Conservation (phyloP, 768 basidiomycete genomes). For the Mycena polygramma region DNA sequence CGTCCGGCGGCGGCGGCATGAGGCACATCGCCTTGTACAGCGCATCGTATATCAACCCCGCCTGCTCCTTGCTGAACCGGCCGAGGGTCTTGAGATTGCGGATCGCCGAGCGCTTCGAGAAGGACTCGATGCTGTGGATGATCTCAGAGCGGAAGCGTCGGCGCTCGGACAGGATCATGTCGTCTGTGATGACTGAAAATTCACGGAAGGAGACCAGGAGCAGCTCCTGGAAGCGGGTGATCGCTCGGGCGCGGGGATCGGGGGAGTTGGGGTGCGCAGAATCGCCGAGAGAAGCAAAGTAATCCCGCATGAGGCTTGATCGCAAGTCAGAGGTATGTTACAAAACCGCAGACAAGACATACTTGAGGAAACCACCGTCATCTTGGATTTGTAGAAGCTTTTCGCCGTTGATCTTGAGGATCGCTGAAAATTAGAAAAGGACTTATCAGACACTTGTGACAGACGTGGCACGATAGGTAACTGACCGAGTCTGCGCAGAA, state of each 20-base stretch:
- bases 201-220: slow-evolving; percentile 98
- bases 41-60: slow-evolving; percentile 92
- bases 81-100: slow-evolving; percentile 87
- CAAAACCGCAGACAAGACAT: slow-evolving; percentile 38
- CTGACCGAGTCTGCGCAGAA: slow-evolving; percentile 59
- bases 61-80: slow-evolving; percentile 89
- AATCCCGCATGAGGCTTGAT: slow-evolving; percentile 90
- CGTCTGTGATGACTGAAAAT: slow-evolving; percentile 96
- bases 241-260: slow-evolving; percentile 91
- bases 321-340: slow-evolving; percentile 8
- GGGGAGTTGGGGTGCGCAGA: slow-evolving; percentile 92
- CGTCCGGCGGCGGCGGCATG: slow-evolving; percentile 73
- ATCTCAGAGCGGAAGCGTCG: slow-evolving; percentile 90
- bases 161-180: slow-evolving; percentile 90
- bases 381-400: slow-evolving; percentile 93
- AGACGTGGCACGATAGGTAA: slow-evolving; percentile 23
- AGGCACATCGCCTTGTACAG: slow-evolving; percentile 88
- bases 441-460: neutral
- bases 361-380: slow-evolving; percentile 97
- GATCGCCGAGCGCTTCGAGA: slow-evolving; percentile 92
- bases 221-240: slow-evolving; percentile 97
- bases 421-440: slow-evolving; percentile 65
- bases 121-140: slow-evolving; percentile 92
- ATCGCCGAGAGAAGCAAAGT: slow-evolving; percentile 93
- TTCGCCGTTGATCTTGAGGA: slow-evolving; percentile 97